Evolutionary conservation across 1,284 basidiomycete genomes (phyloP).

Genomic region (Cryptococcus sp.): DNA sequence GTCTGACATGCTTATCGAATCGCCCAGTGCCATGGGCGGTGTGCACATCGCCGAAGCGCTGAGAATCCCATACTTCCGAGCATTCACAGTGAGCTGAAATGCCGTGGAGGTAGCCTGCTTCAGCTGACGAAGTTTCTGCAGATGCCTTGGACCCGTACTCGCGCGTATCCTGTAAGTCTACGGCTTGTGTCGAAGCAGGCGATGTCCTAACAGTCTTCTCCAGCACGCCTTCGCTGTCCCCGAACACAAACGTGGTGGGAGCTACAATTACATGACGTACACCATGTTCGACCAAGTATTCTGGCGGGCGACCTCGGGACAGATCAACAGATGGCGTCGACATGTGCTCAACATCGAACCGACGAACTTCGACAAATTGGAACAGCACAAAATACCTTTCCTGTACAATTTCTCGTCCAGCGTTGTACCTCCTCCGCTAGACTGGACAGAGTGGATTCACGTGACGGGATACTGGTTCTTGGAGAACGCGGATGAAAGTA

Average conservation of each 20-base stretch:
- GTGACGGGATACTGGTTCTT: slow-evolving; percentile 97
- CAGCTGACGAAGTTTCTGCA: slow-evolving; percentile 17
- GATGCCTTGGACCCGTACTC: slow-evolving; percentile 63
- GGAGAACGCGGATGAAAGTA: slow-evolving; percentile 75
- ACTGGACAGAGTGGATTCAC: slow-evolving; percentile 98
- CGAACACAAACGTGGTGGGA: slow-evolving; percentile 87
- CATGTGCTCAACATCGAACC: slow-evolving; percentile 72
- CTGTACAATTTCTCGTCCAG: slow-evolving; percentile 94
- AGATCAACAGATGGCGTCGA: slow-evolving; percentile 92
- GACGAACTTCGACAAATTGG: slow-evolving; percentile 89
- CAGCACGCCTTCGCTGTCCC: slow-evolving; percentile 93
- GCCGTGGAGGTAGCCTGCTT: background rate
- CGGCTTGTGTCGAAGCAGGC: background rate
- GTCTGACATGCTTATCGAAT: slow-evolving; percentile 90
- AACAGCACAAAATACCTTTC: slow-evolving; percentile 92
- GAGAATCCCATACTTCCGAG: slow-evolving; percentile 87
- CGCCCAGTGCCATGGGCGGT: slow-evolving; percentile 98
- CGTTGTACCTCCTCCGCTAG: slow-evolving; percentile 83
- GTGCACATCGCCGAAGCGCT: slow-evolving; percentile 95
- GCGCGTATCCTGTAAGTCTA: slow-evolving; percentile 72
- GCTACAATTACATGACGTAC: slow-evolving; percentile 91
- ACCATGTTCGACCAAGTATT: slow-evolving; percentile 91
- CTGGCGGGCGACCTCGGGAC: slow-evolving; percentile 89
- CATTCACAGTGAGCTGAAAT: slow-evolving; percentile 74
- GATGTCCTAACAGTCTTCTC: background rate